Evolutionary conservation across 768 basidiomycete genomes (phyloP).

Genomic region (Boletus speciosus): DNA sequence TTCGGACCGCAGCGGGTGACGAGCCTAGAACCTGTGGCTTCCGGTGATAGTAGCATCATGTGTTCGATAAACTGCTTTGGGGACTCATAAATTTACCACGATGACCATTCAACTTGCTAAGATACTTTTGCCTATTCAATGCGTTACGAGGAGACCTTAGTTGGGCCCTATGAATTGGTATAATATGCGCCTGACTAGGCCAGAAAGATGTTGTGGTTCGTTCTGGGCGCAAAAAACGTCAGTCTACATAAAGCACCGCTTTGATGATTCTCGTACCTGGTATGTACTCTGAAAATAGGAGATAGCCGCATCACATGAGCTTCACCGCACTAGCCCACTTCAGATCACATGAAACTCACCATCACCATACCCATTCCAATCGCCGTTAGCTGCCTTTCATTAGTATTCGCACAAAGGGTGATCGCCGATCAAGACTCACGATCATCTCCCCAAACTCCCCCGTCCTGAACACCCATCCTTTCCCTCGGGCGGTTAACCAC

Average conservation of each 20-base stretch:
- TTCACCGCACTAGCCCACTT: background rate
- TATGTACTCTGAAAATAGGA: constrained; percentile 60
- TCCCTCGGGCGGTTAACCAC: constrained; percentile 78
- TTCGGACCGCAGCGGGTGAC: background rate
- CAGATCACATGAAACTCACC: constrained; percentile 40
- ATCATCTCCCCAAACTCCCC: constrained; percentile 67
- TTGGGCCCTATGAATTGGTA: constrained; percentile 92
- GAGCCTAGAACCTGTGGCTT: background rate
- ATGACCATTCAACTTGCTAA: background rate
- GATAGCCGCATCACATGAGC: constrained; percentile 5
- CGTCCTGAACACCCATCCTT: constrained; percentile 69
- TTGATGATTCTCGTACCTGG: constrained; percentile 42
- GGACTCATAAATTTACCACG: background rate
- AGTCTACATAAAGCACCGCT: background rate
- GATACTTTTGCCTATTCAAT: background rate
- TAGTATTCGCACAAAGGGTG: constrained; percentile 2
- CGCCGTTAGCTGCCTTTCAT: constrained; percentile 47
- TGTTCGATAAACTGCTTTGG: background rate
- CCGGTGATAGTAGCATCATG: background rate
- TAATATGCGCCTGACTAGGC: constrained; percentile 73
- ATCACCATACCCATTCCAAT: constrained; percentile 91
- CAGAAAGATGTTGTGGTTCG: constrained; percentile 79
- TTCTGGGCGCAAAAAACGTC: constrained; percentile 31
- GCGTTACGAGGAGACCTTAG: constrained; percentile 27
- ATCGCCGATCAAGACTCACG: constrained; percentile 37